Evolutionary conservation across 148 eudicot genomes (phyloP).

Genomic region (Heliamphora exappendiculata): DNA sequence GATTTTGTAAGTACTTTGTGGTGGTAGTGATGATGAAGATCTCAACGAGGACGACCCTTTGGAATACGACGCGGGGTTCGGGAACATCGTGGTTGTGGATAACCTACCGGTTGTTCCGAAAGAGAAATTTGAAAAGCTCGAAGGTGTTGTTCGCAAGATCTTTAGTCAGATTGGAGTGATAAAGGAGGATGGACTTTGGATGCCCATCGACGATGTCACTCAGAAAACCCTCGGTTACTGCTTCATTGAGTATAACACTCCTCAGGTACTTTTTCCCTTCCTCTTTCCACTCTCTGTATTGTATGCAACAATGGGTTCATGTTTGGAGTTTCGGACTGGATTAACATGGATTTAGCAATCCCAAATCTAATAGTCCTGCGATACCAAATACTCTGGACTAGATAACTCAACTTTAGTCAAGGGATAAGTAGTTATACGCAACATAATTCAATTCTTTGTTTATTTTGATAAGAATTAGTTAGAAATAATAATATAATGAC

Average conservation of each 20-base stretch:
- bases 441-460: too few species aligned
- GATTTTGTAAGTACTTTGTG: not conserved
- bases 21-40: constrained; percentile 54
- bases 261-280: constrained; percentile 45
- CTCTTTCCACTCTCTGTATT: not conserved
- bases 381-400: too few species aligned
- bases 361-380: too few species aligned
- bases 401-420: too few species aligned
- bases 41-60: constrained; percentile 40
- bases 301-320: not conserved
- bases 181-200: constrained; percentile 75
- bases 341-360: too few species aligned
- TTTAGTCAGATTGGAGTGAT: constrained; percentile 65
- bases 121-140: constrained; percentile 80
- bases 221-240: constrained; percentile 67
- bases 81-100: constrained; percentile 69
- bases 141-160: constrained; percentile 68
- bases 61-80: constrained; percentile 62
- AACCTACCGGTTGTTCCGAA: constrained; percentile 68
- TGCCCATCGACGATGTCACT: constrained; percentile 63
- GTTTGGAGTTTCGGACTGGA: not conserved
- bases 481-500: too few species aligned
- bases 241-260: constrained; percentile 79
- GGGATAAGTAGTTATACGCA: too few species aligned
- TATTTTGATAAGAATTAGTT: too few species aligned